Evolutionary conservation across 106 monocot species (phyloP).

Genomic region (Dioscorea dumetorum): DNA sequence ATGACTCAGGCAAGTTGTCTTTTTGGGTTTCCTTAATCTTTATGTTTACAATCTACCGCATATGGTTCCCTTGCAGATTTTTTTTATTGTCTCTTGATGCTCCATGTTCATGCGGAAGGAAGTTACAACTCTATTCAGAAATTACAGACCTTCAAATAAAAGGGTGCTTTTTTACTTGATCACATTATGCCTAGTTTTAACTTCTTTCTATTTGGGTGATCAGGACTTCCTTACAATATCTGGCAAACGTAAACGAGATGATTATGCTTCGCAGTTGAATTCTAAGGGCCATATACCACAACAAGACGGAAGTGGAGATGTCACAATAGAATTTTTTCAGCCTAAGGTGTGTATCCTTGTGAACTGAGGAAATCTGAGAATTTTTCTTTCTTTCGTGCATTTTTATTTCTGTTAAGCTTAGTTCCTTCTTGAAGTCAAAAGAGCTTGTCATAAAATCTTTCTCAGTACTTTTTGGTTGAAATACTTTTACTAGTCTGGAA

Average conservation of each 20-base stretch:
- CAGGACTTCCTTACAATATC: constrained; percentile 84
- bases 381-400: not conserved
- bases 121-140: too few relatives aligned
- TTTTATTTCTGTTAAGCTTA: too few relatives aligned
- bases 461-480: too few relatives aligned
- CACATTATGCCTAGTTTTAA: not conserved
- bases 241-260: constrained; percentile 93
- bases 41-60: too few relatives aligned
- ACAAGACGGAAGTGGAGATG: constrained; percentile 85
- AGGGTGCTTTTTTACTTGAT: too few relatives aligned
- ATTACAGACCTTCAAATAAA: too few relatives aligned
- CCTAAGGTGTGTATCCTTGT: constrained; percentile 27
- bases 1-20: constrained; percentile 49
- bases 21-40: not conserved
- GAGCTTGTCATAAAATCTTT: too few relatives aligned
- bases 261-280: constrained; percentile 43
- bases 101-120: too few relatives aligned
- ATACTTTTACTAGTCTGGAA: too few relatives aligned
- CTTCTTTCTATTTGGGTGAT: constrained; percentile 5
- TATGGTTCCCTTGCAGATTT: too few relatives aligned
- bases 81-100: too few relatives aligned
- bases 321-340: constrained; percentile 38
- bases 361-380: not conserved
- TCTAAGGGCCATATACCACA: constrained; percentile 79
- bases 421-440: too few relatives aligned